These are phyloP conservation scores for Xylaria sp. DNA, from an alignment of 2,329 filamentous ascomycete species.

Conservation along the genomic window DNA sequence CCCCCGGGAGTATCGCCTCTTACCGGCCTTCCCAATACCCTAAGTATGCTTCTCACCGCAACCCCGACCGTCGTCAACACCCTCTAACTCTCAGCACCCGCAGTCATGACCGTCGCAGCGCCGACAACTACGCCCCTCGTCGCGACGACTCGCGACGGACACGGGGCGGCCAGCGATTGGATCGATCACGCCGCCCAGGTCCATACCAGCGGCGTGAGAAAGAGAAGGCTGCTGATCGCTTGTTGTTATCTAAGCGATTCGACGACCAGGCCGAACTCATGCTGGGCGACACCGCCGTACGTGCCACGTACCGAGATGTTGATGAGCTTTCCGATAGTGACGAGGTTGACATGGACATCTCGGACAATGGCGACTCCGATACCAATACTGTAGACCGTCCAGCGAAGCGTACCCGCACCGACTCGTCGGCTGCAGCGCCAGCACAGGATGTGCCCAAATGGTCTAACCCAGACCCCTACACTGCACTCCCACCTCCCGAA, in stretches of 20 bases:
- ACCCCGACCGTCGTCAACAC: conserved; percentile 3
- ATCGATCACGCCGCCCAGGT: conserved; percentile 19
- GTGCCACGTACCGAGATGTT: conserved; percentile 63
- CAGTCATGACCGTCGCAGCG: conserved; percentile 35
- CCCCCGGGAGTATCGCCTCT: conserved; percentile 59
- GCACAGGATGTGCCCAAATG: conserved; percentile 74
- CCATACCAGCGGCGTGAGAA: conserved; percentile 22
- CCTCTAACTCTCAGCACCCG: conserved; percentile 25
- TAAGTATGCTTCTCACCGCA: conserved; percentile 29
- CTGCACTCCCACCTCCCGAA: conserved; percentile 81
- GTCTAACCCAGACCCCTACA: conserved; percentile 97
- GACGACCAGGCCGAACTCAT: conserved; percentile 57
- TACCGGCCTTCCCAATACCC: conserved; percentile 45
- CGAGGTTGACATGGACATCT: conserved; percentile 73
- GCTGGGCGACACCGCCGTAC: conserved; percentile 57
- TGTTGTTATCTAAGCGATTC: conserved; percentile 58
- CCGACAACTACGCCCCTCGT: conserved; percentile 26
- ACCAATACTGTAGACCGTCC: conserved; percentile 53
- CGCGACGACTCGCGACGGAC: conserved; percentile 32
- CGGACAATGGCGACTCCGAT: conserved; percentile 58
- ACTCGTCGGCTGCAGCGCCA: conserved; percentile 43
- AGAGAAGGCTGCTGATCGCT: conserved; percentile 49
- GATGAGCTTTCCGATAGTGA: conserved; percentile 71
- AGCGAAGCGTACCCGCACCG: conserved; percentile 56
- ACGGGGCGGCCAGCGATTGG: conserved; percentile 23